Conservation (phyloP, 2,329 filamentous ascomycete species). For the Aspergillus cejpii region DNA sequence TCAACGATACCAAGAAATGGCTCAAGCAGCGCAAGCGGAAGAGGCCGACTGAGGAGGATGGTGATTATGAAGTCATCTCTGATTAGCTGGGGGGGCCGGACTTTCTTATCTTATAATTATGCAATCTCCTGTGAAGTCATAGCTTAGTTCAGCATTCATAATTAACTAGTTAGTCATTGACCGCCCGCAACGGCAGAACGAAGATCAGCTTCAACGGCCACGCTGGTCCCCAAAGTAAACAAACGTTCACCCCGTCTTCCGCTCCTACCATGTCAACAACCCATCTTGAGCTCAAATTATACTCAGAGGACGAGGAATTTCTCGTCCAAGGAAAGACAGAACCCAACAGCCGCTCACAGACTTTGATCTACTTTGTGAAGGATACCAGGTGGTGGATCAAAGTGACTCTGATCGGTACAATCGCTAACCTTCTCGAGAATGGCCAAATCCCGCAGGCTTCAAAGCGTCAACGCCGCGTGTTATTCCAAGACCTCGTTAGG, state of each 20-base stretch:
- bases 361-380: constrained; percentile 13
- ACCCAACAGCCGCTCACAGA: constrained; percentile 10
- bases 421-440: constrained; percentile 5
- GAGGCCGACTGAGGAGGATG: too few relatives aligned
- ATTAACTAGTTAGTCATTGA: too few relatives aligned
- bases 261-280: neutral
- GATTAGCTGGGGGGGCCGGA: too few relatives aligned
- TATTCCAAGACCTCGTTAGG: constrained; percentile 13
- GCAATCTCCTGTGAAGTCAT: too few relatives aligned
- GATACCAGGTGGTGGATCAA: constrained; percentile 17
- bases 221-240: too few relatives aligned
- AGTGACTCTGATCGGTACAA: constrained; percentile 11
- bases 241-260: too few relatives aligned
- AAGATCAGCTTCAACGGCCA: too few relatives aligned
- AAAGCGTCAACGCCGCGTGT: constrained; percentile 13
- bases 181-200: too few relatives aligned
- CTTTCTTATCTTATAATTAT: too few relatives aligned
- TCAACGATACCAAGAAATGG: constrained; percentile 2
- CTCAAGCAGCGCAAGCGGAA: too few relatives aligned
- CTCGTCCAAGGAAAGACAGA: constrained; percentile 2
- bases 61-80: too few relatives aligned
- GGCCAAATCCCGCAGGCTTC: constrained; percentile 5
- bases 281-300: constrained; percentile 8
- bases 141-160: too few relatives aligned
- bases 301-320: constrained; percentile 8